Base-by-base conservation (phyloP, 768 basidiomycete species). In the Amanita phalloides region DNA sequence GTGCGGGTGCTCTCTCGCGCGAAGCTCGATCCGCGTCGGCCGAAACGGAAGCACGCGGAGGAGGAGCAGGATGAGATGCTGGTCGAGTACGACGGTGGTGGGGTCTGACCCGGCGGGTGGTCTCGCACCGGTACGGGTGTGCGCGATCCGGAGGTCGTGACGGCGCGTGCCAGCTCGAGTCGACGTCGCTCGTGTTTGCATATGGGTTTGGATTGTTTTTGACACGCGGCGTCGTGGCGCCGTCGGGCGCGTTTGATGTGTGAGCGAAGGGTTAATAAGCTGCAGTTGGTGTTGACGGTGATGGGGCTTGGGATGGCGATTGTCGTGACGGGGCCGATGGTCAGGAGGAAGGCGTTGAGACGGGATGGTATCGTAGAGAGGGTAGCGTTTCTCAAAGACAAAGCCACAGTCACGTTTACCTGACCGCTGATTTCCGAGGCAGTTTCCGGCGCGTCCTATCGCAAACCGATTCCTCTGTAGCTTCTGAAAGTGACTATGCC, bases 201-300 rank as follows among this genome's bases (percentile, higher is more conserved):
- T 82, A 84, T 59, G 94, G 95, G 4, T 73, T 93, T 6, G 95
- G 97, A 67, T 72, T 97, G 56, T 97, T 97, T 76, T 70, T 82
- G 25, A 90, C 90, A 9, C 79, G 91, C 13, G 76, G 8, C 1
- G 30, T 17, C 17, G 17, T 90, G 3, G 78, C 88, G 36, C 91
- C 94, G 1, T 93, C 90, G 9, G 82, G 79, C 37, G 90, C 91
- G 17, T 98, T 98, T 60, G 95, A 98, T 61, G 82, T 96, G 23
- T 98, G 6, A 90, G 79, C 59, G 87, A 93, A 64, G 83, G 73
- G 60, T 98, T 67, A 97, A 97, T 71, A 96, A 97, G 71, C 74
- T 70, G 1, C 95, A 98, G 65, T 73, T 98, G 21, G 79, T 94
- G 56, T 66, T 92, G 26, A 97, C 92, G 1, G 80, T 95, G 32